Evolutionary conservation across 495 filamentous ascomycete species (phyloP), one percentile per base, ranked within the genome.

Genomic region (Evernia prunastri): DNA sequence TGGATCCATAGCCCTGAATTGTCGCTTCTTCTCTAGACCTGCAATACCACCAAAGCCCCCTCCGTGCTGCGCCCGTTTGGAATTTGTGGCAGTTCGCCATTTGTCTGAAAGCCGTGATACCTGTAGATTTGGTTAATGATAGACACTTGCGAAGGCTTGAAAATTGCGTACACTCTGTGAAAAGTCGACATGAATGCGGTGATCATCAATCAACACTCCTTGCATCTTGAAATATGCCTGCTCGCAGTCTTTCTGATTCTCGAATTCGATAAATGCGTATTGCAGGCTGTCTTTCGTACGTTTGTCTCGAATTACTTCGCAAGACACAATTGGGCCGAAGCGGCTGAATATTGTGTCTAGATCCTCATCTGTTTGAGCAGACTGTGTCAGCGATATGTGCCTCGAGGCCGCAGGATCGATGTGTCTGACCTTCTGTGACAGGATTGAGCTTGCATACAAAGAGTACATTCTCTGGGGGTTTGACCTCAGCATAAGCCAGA

Each of bases 371-470:
- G 56, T 60, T n/a, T 42, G 47, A 45, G 40, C 45, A 11, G 33
- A 31, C 17, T 17, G 37, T 49, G 63, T 69, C 40, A 60, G 37
- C 51, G 4, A 42, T 18, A 51, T 6, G 25, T n/a, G 27, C 43
- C 11, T 54, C 20, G 36, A 35, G 23, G 40, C 27, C 39, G 33
- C 25, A 45, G 37, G 42, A 54, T 27, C 29, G 53, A 29, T 29
- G 56, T n/a, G 17, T 54, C 75, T 61, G 71, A 86, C 84, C 84
- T 85, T 87, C 85, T 58, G 94, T 98, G 56, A 98, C 92, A 0
- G 95, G 95, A 66, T 98, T 98, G 29, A 98, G 80, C 73, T 98
- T 97, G 86, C 94, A 98, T 64, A 98, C 94, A 71, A 98, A 98
- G 17, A 98, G 80, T 35, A 98, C 86, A 71, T 98, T 97, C 76